Evolutionary conservation across 306 rosid species (phyloP), one percentile per base, ranked within the genome.

Genomic region (Cucurbita maxima): DNA sequence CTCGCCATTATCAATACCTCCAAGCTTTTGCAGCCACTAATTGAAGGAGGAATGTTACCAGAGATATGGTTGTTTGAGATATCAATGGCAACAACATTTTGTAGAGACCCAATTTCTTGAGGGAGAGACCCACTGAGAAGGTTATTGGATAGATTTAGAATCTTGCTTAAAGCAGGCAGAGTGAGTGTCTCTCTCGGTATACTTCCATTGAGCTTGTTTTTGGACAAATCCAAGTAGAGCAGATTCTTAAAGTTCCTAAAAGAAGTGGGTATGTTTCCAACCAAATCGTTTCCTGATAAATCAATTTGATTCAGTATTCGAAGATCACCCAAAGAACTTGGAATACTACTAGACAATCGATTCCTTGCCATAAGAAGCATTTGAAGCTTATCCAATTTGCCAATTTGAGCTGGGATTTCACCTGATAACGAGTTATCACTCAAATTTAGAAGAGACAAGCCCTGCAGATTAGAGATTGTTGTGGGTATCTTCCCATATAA

Each of bases 131-230:
- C 97, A 81, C 74, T 82, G 13, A 92, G 76, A 58, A 68, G 68
- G 79, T 92, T 89, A 9, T n/a, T 77, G 0, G 97, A 92, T 51
- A 92, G 64, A 78, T 92, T 86, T 8, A 92, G 78, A 78, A 76
- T 15, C 6, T 37, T 81, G 78, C 86, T 81, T 72, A 92, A 78
- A 77, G 79, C 79, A 16, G 82, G 84, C 55, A 89, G 84, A 36
- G 69, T 81, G 71, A 89, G 82, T 22, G 82, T 62, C 79, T 83
- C 89, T 74, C 25, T 40, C 6, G 90, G 87, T 58, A 92, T 85
- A 83, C 82, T 83, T 74, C 92, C 96, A 44, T 77, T 82, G 76
- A 92, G 87, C 75, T 64, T 78, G 71, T 92, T 92, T 78, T 77
- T 77, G 52, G 94, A 89, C 18, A 90, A 79, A 67, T 88, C 94